Evolutionary conservation across 805 yeast species (phyloP).

Genomic region (Starmerella bombi): DNA sequence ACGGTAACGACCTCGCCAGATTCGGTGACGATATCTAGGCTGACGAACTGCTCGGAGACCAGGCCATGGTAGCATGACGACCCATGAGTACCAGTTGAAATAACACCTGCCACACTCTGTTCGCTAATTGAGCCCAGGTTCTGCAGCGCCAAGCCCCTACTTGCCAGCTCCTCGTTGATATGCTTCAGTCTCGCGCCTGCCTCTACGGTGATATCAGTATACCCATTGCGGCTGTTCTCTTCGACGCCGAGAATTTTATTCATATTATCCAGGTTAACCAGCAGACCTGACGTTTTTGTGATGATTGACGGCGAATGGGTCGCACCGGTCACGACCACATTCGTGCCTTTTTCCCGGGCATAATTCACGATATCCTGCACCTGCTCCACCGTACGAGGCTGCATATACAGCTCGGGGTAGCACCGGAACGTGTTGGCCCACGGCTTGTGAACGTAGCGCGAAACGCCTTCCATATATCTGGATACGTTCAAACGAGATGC

Average conservation of each 20-base stretch:
- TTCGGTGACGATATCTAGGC: slow-evolving; percentile 60
- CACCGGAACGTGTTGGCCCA: slow-evolving; percentile 90
- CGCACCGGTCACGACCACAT: slow-evolving; percentile 75
- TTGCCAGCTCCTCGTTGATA: slow-evolving; percentile 51
- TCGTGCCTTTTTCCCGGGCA: slow-evolving; percentile 48
- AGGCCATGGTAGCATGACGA: slow-evolving; percentile 87
- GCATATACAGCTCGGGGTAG: slow-evolving; percentile 63
- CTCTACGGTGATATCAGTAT: slow-evolving; percentile 84
- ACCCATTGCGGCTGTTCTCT: slow-evolving; percentile 36
- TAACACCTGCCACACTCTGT: slow-evolving; percentile 89
- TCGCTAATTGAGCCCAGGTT: slow-evolving; percentile 88
- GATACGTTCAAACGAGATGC: neutral
- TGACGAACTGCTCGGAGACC: slow-evolving; percentile 75
- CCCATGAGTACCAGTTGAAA: slow-evolving; percentile 95
- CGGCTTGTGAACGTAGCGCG: slow-evolving; percentile 36
- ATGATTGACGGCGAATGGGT: slow-evolving; percentile 92
- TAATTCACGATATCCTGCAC: slow-evolving; percentile 49
- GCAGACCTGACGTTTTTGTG: slow-evolving; percentile 80
- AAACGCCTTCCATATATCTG: slow-evolving; percentile 11
- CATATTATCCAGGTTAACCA: slow-evolving; percentile 70
- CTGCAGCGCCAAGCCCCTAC: slow-evolving; percentile 65
- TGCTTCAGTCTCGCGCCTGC: slow-evolving; percentile 77
- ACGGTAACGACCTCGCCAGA: slow-evolving; percentile 58
- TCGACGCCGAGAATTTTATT: slow-evolving; percentile 39
- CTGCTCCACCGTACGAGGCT: slow-evolving; percentile 61